Conservation (phyloP, 768 basidiomycete genomes). For the Naematelia encephala region DNA sequence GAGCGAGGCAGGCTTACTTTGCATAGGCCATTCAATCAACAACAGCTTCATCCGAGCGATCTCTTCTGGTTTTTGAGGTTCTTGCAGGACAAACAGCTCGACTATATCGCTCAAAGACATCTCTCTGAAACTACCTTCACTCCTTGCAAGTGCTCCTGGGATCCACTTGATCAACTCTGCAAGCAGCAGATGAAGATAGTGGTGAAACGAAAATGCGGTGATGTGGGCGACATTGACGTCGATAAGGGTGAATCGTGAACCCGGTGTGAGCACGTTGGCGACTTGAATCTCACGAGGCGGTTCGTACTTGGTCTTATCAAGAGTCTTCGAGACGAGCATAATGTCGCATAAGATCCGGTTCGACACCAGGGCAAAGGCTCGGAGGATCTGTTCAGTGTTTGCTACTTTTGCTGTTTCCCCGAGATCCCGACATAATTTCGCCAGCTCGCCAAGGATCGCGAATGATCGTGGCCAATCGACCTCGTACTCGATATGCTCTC, state of each 20-base stretch:
- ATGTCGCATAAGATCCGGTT: conserved; percentile 33
- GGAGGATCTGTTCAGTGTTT: conserved; percentile 58
- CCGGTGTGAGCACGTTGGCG: conserved; percentile 21
- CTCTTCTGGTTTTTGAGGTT: conserved; percentile 58
- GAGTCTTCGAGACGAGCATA: conserved; percentile 23
- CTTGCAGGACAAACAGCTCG: conserved; percentile 54
- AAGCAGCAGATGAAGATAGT: conserved; percentile 33
- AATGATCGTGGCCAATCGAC: conserved; percentile 96
- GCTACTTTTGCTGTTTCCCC: conserved; percentile 74
- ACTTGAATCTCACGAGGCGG: conserved; percentile 17
- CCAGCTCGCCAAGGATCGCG: conserved; percentile 85
- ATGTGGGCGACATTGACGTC: conserved; percentile 20
- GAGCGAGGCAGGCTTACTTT: conserved; percentile 60
- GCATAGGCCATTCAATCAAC: conserved; percentile 79
- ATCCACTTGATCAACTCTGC: conserved; percentile 22
- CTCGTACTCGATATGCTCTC: conserved; percentile 90
- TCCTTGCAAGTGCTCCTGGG: not conserved
- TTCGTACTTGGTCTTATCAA: conserved; percentile 28
- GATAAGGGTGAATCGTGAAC: conserved; percentile 18
- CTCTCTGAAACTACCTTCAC: not conserved
- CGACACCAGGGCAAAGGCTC: conserved; percentile 18
- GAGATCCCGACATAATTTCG: conserved; percentile 81
- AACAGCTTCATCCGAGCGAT: conserved; percentile 55
- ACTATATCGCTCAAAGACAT: conserved; percentile 59
- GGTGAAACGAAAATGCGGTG: conserved; percentile 38